A percentile compares a stretch with the other conserved stretches of the same genome.
Evolutionary conservation across 2,329 filamentous ascomycete species (phyloP).

Genomic region (Arachnomyces sp.): DNA sequence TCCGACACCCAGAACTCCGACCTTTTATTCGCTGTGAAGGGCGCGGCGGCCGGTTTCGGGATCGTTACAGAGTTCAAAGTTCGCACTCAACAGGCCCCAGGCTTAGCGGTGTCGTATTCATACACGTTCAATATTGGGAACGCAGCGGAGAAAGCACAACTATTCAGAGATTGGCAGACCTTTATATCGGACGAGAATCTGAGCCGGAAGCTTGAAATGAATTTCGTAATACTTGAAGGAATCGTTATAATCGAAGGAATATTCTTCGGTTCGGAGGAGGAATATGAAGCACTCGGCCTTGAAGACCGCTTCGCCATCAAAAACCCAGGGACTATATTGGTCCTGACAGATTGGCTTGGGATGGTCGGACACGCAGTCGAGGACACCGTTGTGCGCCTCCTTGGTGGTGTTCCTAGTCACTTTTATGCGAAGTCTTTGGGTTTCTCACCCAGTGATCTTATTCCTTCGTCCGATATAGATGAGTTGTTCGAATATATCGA

Average conservation of each 20-base stretch:
- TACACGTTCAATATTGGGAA: slow-evolving; percentile 47
- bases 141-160: slow-evolving; percentile 39
- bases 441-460: slow-evolving; percentile 42
- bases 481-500: slow-evolving; percentile 49
- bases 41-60: slow-evolving; percentile 31
- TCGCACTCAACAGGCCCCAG: slow-evolving; percentile 27
- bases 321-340: slow-evolving; percentile 14
- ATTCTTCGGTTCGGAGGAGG: slow-evolving; percentile 51
- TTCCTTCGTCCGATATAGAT: slow-evolving; percentile 39
- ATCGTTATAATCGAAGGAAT: slow-evolving; percentile 52
- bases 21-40: slow-evolving; percentile 28
- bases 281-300: slow-evolving; percentile 40
- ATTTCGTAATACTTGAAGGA: slow-evolving; percentile 47
- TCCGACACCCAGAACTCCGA: slow-evolving; percentile 23
- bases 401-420: slow-evolving; percentile 36
- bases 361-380: slow-evolving; percentile 20
- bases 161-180: slow-evolving; percentile 52
- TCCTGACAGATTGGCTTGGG: slow-evolving; percentile 24
- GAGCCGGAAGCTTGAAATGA: slow-evolving; percentile 50
- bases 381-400: slow-evolving; percentile 16
- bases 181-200: slow-evolving; percentile 47
- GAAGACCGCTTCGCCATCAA: slow-evolving; percentile 19
- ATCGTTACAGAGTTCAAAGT: slow-evolving; percentile 34
- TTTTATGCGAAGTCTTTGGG: slow-evolving; percentile 54
- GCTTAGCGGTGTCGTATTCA: slow-evolving; percentile 50